Conservation (phyloP, 441 rosid genomes). For the Daphne laureola region DNA sequence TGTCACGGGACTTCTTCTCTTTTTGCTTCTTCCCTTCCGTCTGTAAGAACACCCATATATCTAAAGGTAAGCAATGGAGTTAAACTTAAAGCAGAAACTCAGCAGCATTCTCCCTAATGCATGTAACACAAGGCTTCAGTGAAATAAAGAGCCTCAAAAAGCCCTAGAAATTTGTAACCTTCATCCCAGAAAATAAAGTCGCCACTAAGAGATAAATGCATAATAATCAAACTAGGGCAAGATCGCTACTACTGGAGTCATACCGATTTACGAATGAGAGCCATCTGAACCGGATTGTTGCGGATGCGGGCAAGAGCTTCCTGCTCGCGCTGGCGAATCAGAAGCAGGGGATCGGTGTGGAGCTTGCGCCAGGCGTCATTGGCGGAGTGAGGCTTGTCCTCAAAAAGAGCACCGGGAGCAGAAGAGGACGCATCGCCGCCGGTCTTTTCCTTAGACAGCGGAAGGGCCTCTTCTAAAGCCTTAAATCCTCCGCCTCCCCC, state of each 20-base stretch:
- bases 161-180: background rate
- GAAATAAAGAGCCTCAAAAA: background rate
- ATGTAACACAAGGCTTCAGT: background rate
- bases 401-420: conserved; percentile 75
- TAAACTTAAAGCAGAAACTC: background rate
- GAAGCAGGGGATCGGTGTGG: conserved; percentile 81
- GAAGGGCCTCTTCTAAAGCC: conserved; percentile 49
- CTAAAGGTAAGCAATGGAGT: background rate
- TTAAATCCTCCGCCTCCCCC: conserved; percentile 51
- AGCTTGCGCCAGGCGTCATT: conserved; percentile 89
- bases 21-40: conserved; percentile 38
- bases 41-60: conserved; percentile 20
- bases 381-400: conserved; percentile 75
- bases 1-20: conserved; percentile 28
- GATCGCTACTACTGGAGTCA: conserved; percentile 2
- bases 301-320: conserved; percentile 82
- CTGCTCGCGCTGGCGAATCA: conserved; percentile 87
- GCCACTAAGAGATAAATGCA: background rate
- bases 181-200: background rate
- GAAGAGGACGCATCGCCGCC: conserved; percentile 29
- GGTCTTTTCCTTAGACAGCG: conserved; percentile 16
- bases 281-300: conserved; percentile 90
- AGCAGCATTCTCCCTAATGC: background rate
- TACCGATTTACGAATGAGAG: conserved; percentile 80
- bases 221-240: background rate